Evolutionary conservation across 176 grass and related monocot species (phyloP).

Genomic region (Leersia perrieri): DNA sequence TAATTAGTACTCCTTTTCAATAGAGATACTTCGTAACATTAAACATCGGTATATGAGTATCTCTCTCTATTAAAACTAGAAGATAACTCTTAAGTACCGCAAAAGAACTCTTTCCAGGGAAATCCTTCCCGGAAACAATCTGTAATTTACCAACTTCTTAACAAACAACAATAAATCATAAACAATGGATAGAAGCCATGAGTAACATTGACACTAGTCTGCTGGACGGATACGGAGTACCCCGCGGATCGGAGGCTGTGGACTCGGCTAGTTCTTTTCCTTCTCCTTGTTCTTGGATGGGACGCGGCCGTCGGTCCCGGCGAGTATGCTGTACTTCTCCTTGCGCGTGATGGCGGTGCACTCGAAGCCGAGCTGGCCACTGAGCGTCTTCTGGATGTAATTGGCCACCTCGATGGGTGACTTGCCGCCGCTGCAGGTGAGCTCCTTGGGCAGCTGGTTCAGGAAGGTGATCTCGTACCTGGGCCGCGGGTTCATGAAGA

Average conservation of each 20-base stretch:
- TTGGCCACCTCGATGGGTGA: conserved; percentile 94
- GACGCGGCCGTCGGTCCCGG: not conserved
- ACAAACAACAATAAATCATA: conserved; percentile 40
- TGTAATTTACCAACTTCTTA: conserved; percentile 14
- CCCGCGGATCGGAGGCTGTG: not conserved
- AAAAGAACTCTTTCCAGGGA: not conserved
- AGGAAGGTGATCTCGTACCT: conserved; percentile 96
- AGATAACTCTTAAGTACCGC: not conserved
- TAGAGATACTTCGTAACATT: not conserved
- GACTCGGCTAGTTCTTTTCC: conserved; percentile 45
- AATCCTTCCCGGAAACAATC: conserved; percentile 8
- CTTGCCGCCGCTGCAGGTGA: conserved; percentile 74
- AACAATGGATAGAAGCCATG: conserved; percentile 34
- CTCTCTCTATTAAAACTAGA: not conserved
- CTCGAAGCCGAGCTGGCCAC: conserved; percentile 76
- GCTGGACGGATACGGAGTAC: not conserved
- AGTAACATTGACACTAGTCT: conserved; percentile 28
- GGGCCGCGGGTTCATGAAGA: conserved; percentile 96
- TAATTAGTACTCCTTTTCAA: not conserved
- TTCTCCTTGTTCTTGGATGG: conserved; percentile 17
- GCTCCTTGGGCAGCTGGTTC: conserved; percentile 71
- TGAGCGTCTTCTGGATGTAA: conserved; percentile 85
- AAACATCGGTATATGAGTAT: not conserved
- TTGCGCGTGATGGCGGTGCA: conserved; percentile 89
- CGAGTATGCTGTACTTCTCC: conserved; percentile 92